Conservation (phyloP, 768 basidiomycete genomes). For the Omphalotus guepiniiformis region DNA sequence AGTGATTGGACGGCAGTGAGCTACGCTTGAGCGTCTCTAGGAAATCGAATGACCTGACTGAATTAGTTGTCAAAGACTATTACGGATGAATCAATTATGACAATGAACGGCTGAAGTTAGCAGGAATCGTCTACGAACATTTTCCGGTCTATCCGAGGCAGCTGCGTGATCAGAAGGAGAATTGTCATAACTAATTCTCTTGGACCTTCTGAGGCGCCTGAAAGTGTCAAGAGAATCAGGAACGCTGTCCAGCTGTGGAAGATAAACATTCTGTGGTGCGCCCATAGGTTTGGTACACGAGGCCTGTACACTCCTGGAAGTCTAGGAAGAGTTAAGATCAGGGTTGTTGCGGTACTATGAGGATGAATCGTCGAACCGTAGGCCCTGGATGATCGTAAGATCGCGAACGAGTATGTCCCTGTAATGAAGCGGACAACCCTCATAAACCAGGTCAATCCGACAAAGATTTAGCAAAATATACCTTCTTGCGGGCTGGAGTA, state of each 20-base stretch:
- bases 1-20: not conserved
- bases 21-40: constrained; percentile 1
- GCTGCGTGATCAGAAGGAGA: not conserved
- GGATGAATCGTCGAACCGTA: too few relatives aligned
- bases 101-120: not conserved
- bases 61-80: not conserved
- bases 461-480: too few relatives aligned
- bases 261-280: too few relatives aligned
- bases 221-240: not conserved
- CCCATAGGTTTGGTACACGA: too few relatives aligned
- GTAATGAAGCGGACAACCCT: too few relatives aligned
- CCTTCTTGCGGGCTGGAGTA: too few relatives aligned
- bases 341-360: too few relatives aligned
- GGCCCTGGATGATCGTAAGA: too few relatives aligned
- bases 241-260: not conserved
- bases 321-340: too few relatives aligned
- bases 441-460: too few relatives aligned
- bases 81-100: not conserved
- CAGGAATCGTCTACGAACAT: not conserved
- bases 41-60: not conserved
- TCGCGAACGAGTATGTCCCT: too few relatives aligned
- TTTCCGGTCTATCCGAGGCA: not conserved
- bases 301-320: too few relatives aligned
- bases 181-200: not conserved
- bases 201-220: constrained; percentile 2